phyloP scores from a whole-genome alignment of 108 stramenopile genomes.

The Thalassiosira profunda region DNA sequence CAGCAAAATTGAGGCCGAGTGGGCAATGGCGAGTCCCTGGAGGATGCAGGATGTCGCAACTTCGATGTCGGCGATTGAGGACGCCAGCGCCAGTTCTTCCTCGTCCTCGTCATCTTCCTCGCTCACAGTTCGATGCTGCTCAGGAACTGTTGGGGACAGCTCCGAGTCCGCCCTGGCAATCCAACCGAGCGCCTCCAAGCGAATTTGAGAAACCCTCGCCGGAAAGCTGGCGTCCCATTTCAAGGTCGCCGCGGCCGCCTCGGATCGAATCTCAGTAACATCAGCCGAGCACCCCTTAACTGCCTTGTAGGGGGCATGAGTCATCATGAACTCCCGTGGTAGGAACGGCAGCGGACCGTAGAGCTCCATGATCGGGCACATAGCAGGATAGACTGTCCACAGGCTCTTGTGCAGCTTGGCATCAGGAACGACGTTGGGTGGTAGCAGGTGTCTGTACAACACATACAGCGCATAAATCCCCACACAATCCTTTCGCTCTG shows the following conservation, averaged over 20 bases:
- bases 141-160: slow-evolving; percentile 25
- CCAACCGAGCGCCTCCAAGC: slow-evolving; percentile 36
- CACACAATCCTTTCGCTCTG: slow-evolving; percentile 45
- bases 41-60: slow-evolving; percentile 38
- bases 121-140: not conserved
- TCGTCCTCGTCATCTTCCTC: slow-evolving; percentile 15
- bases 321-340: slow-evolving; percentile 54
- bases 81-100: slow-evolving; percentile 1
- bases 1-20: slow-evolving; percentile 39
- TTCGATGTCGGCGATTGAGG: slow-evolving; percentile 36
- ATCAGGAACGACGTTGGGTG: slow-evolving; percentile 49
- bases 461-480: slow-evolving; percentile 61
- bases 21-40: slow-evolving; percentile 49
- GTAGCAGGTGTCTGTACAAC: slow-evolving; percentile 48
- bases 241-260: slow-evolving; percentile 25
- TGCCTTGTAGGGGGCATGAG: slow-evolving; percentile 49
- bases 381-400: slow-evolving; percentile 40
- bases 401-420: slow-evolving; percentile 48
- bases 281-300: slow-evolving; percentile 46
- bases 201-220: slow-evolving; percentile 22
- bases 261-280: slow-evolving; percentile 23
- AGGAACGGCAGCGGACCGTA: slow-evolving; percentile 43
- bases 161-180: slow-evolving; percentile 40
- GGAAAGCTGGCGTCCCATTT: slow-evolving; percentile 45
- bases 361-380: slow-evolving; percentile 44